Conservation (phyloP, 805 yeast species). For the Candida sonorensis region DNA sequence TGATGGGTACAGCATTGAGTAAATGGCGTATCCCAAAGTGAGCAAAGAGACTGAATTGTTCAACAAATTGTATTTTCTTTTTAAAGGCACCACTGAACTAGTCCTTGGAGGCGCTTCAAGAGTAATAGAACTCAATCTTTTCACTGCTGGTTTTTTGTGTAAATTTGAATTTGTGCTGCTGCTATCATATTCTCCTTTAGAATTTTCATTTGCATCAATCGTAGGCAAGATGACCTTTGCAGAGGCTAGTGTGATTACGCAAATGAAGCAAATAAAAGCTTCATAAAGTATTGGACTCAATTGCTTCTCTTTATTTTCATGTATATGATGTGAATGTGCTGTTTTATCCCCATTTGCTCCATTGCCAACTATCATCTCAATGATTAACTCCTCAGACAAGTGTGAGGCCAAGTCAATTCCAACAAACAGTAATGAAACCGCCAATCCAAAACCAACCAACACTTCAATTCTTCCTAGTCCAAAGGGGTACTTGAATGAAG, state of each 20-base stretch:
- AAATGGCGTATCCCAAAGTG: slow-evolving; percentile 29
- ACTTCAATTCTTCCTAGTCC: slow-evolving; percentile 92
- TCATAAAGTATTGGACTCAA: slow-evolving; percentile 26
- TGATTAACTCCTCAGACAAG: slow-evolving; percentile 68
- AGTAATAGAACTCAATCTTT: slow-evolving; percentile 22
- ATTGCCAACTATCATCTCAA: slow-evolving; percentile 30
- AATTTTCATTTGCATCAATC: background rate
- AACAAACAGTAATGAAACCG: slow-evolving; percentile 80
- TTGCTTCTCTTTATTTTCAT: slow-evolving; percentile 13
- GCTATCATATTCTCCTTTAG: slow-evolving; percentile 1
- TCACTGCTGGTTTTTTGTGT: slow-evolving; percentile 11
- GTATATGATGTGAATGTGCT: slow-evolving; percentile 25
- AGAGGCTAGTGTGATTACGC: slow-evolving; percentile 28
- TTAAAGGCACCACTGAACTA: slow-evolving; percentile 3
- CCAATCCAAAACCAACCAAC: slow-evolving; percentile 76
- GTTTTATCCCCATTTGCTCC: slow-evolving; percentile 11
- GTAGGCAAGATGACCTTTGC: slow-evolving; percentile 20
- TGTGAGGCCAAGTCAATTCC: slow-evolving; percentile 88
- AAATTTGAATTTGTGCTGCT: background rate
- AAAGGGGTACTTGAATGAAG: slow-evolving; percentile 82
- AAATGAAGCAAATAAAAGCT: slow-evolving; percentile 16
- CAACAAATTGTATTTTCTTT: slow-evolving; percentile 14
- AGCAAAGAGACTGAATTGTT: slow-evolving; percentile 38
- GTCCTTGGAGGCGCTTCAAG: slow-evolving; percentile 19
- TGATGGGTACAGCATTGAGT: slow-evolving; percentile 26